Base-by-base conservation (phyloP, 1,284 basidiomycete genomes). In the Fomitiporia mediterranea region DNA sequence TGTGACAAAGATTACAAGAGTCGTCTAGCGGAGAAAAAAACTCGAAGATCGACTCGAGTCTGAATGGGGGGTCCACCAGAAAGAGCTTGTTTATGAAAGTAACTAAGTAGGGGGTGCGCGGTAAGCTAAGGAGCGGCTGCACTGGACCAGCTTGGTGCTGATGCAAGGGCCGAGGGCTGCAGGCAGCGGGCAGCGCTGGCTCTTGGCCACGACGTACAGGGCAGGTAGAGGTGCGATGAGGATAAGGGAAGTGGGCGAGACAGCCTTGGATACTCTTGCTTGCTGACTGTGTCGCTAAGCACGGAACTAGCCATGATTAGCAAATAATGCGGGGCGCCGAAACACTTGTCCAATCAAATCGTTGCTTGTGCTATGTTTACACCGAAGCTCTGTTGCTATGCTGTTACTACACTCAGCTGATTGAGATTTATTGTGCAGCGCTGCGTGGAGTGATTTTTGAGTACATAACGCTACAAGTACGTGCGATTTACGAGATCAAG, bases 191-290 rank as follows among this genome's bases (percentile, higher is more conserved):
- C 47, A 49, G 44, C 44, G 44, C 28, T 30, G 44, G 39, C 39
- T 42, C 51, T 53, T 43, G 39, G 39, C 51, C 51, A 53, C 51
- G 40, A 53, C 51, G 51, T 32, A 30, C 38, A 40, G 50, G 50
- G 37, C 25, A 53, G 51, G 40, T 40, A 42, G 32, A 51, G 6
- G 48, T n/a, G 25, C 17, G 34, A 39, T 2, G 50, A n/a, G 35
- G 50, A 51, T 11, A 34, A 32, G 9, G 28, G 40, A 30, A 21
- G 27, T n/a, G 38, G 13, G 32, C 6, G n/a, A n/a, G n/a, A n/a
- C n/a, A n/a, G n/a, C n/a, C 39, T 17, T n/a, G 44, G 7, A 3
- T 30, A 8, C 11, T 2, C 23, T 23, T 8, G 15, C 28, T n/a
- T 19, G 28, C 38, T 38, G 38, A 25, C 37, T 51, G 37, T 46